Percentiles rank a stretch among this genome's conserved stretches.
Evolutionary conservation across 805 yeast species (phyloP).

Genomic region (Candida ovalis): DNA sequence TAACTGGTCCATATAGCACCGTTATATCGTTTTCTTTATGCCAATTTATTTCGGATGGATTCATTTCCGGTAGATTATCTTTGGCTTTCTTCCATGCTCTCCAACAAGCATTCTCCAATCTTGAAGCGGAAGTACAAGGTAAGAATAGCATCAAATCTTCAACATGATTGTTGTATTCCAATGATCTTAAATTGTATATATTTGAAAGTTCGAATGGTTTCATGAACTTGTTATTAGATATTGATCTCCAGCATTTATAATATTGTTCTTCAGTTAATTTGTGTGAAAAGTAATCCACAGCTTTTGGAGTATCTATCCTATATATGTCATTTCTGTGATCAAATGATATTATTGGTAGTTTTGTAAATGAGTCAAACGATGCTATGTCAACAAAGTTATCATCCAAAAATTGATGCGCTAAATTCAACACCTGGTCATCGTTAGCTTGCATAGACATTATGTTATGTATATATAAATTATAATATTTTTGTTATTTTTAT

Average conservation of each 20-base stretch:
- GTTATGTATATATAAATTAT: no score
- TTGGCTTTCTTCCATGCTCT: constrained; percentile 90
- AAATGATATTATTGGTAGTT: constrained; percentile 24
- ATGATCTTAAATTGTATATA: constrained; percentile 21
- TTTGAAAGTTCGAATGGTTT: constrained; percentile 31
- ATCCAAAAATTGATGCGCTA: constrained; percentile 30
- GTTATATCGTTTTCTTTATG: constrained; percentile 51
- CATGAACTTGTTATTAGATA: constrained; percentile 33
- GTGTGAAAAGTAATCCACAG: constrained; percentile 40
- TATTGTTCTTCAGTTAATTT: constrained; percentile 34
- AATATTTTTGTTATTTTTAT: background rate
- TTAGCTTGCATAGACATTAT: background rate
- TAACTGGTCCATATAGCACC: constrained; percentile 50
- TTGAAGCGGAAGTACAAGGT: constrained; percentile 33
- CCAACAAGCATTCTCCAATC: constrained; percentile 87
- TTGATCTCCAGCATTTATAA: constrained; percentile 40
- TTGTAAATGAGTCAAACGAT: constrained; percentile 19
- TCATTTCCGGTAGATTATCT: constrained; percentile 44
- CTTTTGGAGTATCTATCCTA: constrained; percentile 20
- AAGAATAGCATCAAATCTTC: constrained; percentile 32
- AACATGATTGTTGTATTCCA: constrained; percentile 21
- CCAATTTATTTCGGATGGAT: constrained; percentile 50
- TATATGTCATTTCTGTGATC: constrained; percentile 7
- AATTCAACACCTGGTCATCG: constrained; percentile 9
- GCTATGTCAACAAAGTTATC: constrained; percentile 25